These are phyloP conservation scores for Apiospora pterosperma DNA, from an alignment of 2,329 filamentous ascomycete genomes.

Conservation along the genomic window DNA sequence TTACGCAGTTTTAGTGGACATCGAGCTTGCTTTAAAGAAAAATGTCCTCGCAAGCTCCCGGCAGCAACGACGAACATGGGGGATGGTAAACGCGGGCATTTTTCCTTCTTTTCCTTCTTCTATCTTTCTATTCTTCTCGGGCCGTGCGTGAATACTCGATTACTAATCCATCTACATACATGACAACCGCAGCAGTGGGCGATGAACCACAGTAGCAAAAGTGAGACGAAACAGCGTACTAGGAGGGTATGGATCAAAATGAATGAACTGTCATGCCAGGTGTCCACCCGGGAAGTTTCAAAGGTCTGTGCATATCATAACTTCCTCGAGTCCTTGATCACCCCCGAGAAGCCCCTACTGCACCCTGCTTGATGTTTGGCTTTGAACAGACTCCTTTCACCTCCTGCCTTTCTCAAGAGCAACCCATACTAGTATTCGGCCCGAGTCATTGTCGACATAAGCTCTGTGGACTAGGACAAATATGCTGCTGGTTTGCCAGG, in stretches of 20 bases:
- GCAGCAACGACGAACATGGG: not conserved
- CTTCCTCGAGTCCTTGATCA: not conserved
- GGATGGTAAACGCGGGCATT: too few species aligned
- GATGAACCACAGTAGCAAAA: not conserved
- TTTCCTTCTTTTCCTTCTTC: too few species aligned
- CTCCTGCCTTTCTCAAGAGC: not conserved
- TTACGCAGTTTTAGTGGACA: not conserved
- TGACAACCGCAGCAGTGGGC: not conserved
- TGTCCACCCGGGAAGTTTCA: not conserved
- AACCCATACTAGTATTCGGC: not conserved
- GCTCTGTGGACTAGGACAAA: not conserved
- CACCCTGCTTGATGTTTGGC: not conserved
- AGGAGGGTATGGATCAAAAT: not conserved
- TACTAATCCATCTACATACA: not conserved
- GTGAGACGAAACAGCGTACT: not conserved
- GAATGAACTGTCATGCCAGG: not conserved
- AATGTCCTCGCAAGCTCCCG: not conserved
- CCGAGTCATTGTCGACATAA: not conserved
- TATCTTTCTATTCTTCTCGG: too few species aligned
- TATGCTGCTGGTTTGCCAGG: not conserved
- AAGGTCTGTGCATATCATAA: slow-evolving; percentile 2
- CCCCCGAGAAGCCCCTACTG: not conserved
- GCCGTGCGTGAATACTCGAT: too few species aligned
- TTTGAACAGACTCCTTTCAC: not conserved
- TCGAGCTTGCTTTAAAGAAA: not conserved